Conservation (phyloP, 1,139 yeast species). For the Hemisphaericaspora xylofermentans region DNA sequence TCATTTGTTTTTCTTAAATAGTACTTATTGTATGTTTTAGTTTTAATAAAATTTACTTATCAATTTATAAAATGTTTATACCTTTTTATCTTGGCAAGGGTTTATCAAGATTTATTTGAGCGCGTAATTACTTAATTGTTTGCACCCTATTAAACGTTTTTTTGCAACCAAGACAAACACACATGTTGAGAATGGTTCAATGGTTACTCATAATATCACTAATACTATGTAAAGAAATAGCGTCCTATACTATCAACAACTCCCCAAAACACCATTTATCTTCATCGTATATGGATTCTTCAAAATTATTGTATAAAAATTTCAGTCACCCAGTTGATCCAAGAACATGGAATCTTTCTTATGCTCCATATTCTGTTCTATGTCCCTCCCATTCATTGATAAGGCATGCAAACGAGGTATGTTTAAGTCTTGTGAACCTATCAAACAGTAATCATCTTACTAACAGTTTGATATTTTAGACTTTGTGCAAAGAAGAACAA, state of each 20-base stretch:
- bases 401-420: conserved; percentile 38
- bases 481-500: conserved; percentile 31
- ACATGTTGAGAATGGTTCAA: not conserved
- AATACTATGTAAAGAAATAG: not conserved
- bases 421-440: conserved; percentile 2
- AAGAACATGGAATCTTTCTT: conserved; percentile 18
- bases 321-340: conserved; percentile 5
- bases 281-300: conserved; percentile 2
- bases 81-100: too few relatives aligned
- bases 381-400: conserved; percentile 42
- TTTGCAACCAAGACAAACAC: not conserved
- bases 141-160: not conserved
- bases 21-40: conserved; percentile 3
- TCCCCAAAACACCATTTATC: not conserved
- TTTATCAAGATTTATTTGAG: not conserved
- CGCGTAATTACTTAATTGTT: not conserved
- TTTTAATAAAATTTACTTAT: conserved; percentile 2
- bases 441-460: conserved; percentile 3
- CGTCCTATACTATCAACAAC: not conserved
- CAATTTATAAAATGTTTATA: not conserved
- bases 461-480: conserved; percentile 12
- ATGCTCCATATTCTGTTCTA: conserved; percentile 39
- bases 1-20: conserved; percentile 10
- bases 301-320: conserved; percentile 8
- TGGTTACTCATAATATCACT: not conserved